Base-by-base conservation (phyloP, 768 basidiomycete genomes). In the Kwoniella heveanensis region DNA sequence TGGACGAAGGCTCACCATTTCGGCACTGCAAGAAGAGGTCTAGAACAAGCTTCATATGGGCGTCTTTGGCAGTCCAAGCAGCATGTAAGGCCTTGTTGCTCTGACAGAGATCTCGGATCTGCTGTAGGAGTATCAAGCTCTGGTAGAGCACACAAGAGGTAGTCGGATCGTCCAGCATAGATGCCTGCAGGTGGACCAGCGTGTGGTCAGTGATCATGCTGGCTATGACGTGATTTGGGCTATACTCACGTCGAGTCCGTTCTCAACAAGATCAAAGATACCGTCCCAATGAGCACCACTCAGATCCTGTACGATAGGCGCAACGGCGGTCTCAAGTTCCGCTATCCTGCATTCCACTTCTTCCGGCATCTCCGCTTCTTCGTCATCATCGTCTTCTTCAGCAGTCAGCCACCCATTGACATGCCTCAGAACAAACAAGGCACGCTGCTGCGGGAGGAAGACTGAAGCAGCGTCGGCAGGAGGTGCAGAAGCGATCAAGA, bases 271-370 rank as follows among this genome's bases (percentile, higher is more conserved):
- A 74, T 97, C 93, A 77, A 91, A 94, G 4, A 93, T 86, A 32
- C 93, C 85, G 53, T 91, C 90, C 96, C 96, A 99, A 79, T 98
- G 96, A 0, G 85, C 82, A 0, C 95, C 96, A 15, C 86, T 83
- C 1, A 95, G 83, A 73, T 87, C 90, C 79, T 97, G 92, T 63
- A 98, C 80, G 57, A 97, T 88, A 1, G 94, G 93, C 1, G 87
- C 90, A 1, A 97, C 82, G 60, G 88, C 83, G 48, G 84, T 80
- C 74, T 91, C 90, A 2, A 96, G 77, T 64, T 87, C 78, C 7
- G 89, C 87, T 82, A 95, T 87, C 57, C 84, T 85, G 62, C 86
- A 87, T 76, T 96, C 90, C 2, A 93, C 84, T 51, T 89, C 88
- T 67, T 92, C 90, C 26, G 86, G 85, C 1, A 91, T 80, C 30